Evolutionary conservation across 345 rosid genomes (phyloP).

Genomic region (Linum tenue): DNA sequence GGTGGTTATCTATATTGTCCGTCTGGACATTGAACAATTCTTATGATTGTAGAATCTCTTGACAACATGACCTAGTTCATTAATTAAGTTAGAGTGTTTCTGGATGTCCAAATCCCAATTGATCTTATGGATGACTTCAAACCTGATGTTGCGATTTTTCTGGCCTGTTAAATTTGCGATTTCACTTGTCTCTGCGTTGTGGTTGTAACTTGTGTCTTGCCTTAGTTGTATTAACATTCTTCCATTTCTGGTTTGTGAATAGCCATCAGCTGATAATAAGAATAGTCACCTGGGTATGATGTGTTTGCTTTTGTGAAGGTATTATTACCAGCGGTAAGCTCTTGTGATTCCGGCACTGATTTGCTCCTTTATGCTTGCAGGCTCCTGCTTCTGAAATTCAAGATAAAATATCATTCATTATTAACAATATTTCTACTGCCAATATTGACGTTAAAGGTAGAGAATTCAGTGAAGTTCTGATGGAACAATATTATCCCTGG

Average conservation of each 20-base stretch:
- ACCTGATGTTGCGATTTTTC: no score
- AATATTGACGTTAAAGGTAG: conserved; percentile 77
- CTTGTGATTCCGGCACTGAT: neutral
- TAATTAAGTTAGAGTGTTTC: no score
- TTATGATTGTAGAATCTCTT: no score
- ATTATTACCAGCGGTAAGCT: neutral
- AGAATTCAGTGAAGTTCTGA: conserved; percentile 72
- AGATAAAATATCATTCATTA: conserved; percentile 84
- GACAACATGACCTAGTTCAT: no score
- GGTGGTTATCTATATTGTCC: no score
- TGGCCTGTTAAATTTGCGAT: no score
- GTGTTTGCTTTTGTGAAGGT: neutral
- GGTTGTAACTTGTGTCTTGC: no score
- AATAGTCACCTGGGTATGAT: neutral
- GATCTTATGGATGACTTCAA: no score
- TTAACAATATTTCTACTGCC: conserved; percentile 72
- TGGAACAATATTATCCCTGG: conserved; percentile 84
- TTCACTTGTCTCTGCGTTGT: no score
- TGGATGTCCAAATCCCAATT: no score
- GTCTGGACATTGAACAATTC: no score
- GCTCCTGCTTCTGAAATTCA: conserved; percentile 73
- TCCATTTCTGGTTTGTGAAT: neutral
- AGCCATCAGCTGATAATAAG: neutral
- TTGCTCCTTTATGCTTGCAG: conserved; percentile 28
- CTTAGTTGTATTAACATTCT: neutral